Evolutionary conservation across 2,329 filamentous ascomycete species (phyloP).

Genomic region (Colletotrichum tanaceti): DNA sequence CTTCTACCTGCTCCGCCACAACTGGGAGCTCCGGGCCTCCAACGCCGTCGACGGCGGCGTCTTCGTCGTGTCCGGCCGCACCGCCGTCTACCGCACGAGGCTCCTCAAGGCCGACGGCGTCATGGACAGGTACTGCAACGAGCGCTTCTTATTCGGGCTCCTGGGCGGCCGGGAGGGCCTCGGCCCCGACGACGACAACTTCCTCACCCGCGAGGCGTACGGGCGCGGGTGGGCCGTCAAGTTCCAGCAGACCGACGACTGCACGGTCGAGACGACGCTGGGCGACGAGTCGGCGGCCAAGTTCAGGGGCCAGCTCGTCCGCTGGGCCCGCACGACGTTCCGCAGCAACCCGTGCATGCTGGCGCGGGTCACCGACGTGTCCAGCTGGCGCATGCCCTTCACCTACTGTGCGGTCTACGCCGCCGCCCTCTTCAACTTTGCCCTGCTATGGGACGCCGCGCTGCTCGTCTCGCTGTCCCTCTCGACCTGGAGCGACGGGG

Average conservation of each 20-base stretch:
- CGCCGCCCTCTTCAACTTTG: slow-evolving; percentile 65
- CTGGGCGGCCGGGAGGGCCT: slow-evolving; percentile 55
- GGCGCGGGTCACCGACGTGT: slow-evolving; percentile 26
- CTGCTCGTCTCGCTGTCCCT: slow-evolving; percentile 50
- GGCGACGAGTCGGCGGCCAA: slow-evolving; percentile 57
- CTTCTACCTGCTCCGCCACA: slow-evolving; percentile 70
- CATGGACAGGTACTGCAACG: slow-evolving; percentile 57
- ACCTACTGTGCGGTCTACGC: slow-evolving; percentile 67
- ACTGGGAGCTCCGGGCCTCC: slow-evolving; percentile 69
- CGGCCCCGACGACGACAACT: slow-evolving; percentile 71
- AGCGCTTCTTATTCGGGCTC: slow-evolving; percentile 60
- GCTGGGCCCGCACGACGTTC: slow-evolving; percentile 70
- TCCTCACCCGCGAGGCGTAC: slow-evolving; percentile 65
- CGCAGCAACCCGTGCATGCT: slow-evolving; percentile 65
- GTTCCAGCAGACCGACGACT: slow-evolving; percentile 63
- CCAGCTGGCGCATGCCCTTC: slow-evolving; percentile 57
- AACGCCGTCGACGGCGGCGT: slow-evolving; percentile 69
- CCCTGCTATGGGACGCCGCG: slow-evolving; percentile 61
- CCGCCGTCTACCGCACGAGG: slow-evolving; percentile 60
- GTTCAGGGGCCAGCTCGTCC: slow-evolving; percentile 63
- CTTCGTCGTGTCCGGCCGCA: slow-evolving; percentile 69
- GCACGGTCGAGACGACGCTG: slow-evolving; percentile 63
- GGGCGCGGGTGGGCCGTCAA: slow-evolving; percentile 62
- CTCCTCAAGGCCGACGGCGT: slow-evolving; percentile 61
- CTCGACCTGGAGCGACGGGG: not conserved